These are phyloP conservation scores for Linnemannia elongata DNA, from an alignment of 192 early-diverging fungal genomes.

Conservation along the genomic window DNA sequence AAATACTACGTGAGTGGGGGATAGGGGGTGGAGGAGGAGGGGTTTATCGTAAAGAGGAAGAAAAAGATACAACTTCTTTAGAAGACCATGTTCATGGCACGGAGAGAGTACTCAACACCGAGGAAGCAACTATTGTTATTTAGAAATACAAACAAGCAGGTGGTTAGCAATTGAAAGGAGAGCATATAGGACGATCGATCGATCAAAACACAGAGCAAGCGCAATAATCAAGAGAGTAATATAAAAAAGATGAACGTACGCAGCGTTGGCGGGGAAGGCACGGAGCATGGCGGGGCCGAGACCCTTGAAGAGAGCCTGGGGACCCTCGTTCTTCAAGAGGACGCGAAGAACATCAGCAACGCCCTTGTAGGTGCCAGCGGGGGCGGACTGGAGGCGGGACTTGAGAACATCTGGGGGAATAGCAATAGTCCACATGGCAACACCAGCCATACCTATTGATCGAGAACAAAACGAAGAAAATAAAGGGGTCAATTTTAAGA, in stretches of 20 bases:
- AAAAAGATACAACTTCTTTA: constrained; percentile 12
- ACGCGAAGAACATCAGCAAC: constrained; percentile 70
- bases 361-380: constrained; percentile 88
- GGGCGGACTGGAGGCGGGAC: constrained; percentile 90
- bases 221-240: neutral
- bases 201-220: neutral
- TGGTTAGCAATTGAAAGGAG: neutral
- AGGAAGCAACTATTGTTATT: constrained; percentile 39
- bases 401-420: constrained; percentile 94
- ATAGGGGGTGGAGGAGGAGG: neutral
- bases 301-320: constrained; percentile 87
- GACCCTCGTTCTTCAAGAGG: constrained; percentile 79
- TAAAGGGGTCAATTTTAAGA: neutral
- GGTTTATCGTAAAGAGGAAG: neutral
- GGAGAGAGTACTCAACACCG: constrained; percentile 54
- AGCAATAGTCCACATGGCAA: constrained; percentile 97
- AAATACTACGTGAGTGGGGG: constrained; percentile 8
- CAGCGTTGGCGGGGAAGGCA: constrained; percentile 89
- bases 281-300: constrained; percentile 89
- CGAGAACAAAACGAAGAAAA: neutral
- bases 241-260: constrained; percentile 67
- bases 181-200: neutral
- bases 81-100: constrained; percentile 50
- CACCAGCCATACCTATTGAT: constrained; percentile 87
- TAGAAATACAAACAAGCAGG: neutral